Base-by-base conservation (phyloP, 2,329 filamentous ascomycete species). In the Alternaria metachromatica region DNA sequence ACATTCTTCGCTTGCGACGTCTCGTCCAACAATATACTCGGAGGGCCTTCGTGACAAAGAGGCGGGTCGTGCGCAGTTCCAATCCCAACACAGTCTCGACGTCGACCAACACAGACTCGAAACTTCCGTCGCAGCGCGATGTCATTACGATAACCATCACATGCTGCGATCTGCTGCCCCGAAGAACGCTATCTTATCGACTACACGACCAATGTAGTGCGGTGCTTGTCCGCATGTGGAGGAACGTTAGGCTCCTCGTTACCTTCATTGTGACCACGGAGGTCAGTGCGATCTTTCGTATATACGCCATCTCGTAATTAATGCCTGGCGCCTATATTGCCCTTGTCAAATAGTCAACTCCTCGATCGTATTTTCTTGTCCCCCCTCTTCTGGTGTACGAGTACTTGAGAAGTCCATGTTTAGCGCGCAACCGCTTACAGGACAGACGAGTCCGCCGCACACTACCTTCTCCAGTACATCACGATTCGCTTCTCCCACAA, bases 101-200 rank as follows among this genome's bases (percentile, higher is more conserved):
- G 12, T n/a, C 21, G 21, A 26, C 13, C 12, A 48, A 3, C 20
- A 9, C 13, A 10, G 9, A 46, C 21, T 46, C 44, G 21, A 1
- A 46, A 23, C 6, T 9, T 25, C 44, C 21, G n/a, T 10, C 2
- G 6, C 9, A 6, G 4, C 3, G 12, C 6, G 12, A 7, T n/a
- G 4, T 9, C 13, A n/a, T 46, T 23, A 0, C 2, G 0, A 2
- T 6, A 3, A 10, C 12, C 2, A 46, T 23, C 12, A 37, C 33
- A 9, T 46, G 1, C 9, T 1, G 8, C 12, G 6, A 21, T 13
- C 4, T 23, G 4, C 3, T 11, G 8, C 13, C 8, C 13, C 45
- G 8, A 48, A 9, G 9, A 2, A n/a, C 21, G 45, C 21, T 46
- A n/a, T 6, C 13, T 8, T 3, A 46, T n/a, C 21, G 4, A 13